Conservation (phyloP, 164 flowering plant species). For the Annona cherimola region DNA sequence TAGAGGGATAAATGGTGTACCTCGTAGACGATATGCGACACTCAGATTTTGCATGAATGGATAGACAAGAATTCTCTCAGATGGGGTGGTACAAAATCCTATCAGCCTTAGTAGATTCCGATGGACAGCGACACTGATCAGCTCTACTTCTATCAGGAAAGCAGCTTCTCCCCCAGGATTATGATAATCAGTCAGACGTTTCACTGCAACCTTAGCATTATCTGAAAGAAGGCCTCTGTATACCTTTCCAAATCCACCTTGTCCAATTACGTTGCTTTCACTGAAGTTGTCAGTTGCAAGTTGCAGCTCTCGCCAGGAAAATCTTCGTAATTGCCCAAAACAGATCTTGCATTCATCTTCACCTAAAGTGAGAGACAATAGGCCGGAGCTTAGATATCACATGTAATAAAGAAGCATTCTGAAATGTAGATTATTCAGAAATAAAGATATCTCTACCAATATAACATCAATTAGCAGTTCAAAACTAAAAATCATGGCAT, state of each 20-base stretch:
- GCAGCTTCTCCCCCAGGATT: conserved; percentile 53
- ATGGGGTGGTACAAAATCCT: conserved; percentile 45
- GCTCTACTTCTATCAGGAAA: conserved; percentile 49
- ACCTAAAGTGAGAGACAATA: conserved; percentile 20
- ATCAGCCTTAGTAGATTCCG: conserved; percentile 45
- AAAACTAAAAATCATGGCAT: not conserved
- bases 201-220: conserved; percentile 51
- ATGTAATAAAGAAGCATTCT: not conserved
- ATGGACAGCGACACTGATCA: conserved; percentile 52
- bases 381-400: not conserved
- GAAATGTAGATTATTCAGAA: not conserved
- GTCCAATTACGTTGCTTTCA: conserved; percentile 48
- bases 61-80: conserved; percentile 48
- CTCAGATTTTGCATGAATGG: conserved; percentile 57
- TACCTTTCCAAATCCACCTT: conserved; percentile 61
- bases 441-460: not conserved
- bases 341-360: conserved; percentile 44
- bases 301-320: conserved; percentile 49
- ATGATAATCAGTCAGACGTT: conserved; percentile 48
- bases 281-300: conserved; percentile 57
- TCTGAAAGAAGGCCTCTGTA: conserved; percentile 40
- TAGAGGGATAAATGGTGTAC: conserved; percentile 13
- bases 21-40: conserved; percentile 49
- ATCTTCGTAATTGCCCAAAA: conserved; percentile 49
- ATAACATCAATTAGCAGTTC: not conserved